A percentile compares a stretch with the other conserved stretches of the same genome.
Evolutionary conservation across 2,329 filamentous ascomycete genomes (phyloP).

Genomic region (Fusarium verrucosum): DNA sequence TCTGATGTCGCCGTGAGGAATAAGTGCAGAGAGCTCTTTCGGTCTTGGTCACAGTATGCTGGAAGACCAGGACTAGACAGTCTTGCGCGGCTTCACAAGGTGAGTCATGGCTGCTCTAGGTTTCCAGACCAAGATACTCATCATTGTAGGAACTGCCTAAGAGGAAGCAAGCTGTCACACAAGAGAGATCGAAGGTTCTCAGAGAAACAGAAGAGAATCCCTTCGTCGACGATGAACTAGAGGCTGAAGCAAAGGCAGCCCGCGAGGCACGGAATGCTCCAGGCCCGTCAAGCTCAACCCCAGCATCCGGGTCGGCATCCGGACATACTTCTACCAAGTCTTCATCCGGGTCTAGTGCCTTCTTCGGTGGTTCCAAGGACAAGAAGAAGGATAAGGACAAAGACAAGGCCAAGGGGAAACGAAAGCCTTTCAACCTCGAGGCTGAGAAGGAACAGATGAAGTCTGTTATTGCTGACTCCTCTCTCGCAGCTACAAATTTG

Average conservation of each 20-base stretch:
- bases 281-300: constrained; percentile 34
- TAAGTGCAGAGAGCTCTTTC: constrained; percentile 88
- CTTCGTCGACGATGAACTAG: constrained; percentile 72
- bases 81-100: constrained; percentile 80
- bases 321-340: constrained; percentile 49
- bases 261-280: constrained; percentile 40
- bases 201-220: constrained; percentile 81
- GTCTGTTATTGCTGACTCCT: constrained; percentile 86
- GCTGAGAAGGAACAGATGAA: constrained; percentile 89
- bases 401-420: constrained; percentile 65
- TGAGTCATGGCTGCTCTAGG: constrained; percentile 43
- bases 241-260: constrained; percentile 51
- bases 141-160: constrained; percentile 66
- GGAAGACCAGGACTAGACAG: constrained; percentile 80
- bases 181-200: constrained; percentile 84
- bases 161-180: constrained; percentile 75
- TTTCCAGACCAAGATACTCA: constrained; percentile 5
- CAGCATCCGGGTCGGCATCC: constrained; percentile 10
- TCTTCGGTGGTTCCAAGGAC: constrained; percentile 57
- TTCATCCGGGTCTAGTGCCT: constrained; percentile 47
- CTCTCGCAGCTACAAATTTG: constrained; percentile 90
- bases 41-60: constrained; percentile 89
- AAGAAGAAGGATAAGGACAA: constrained; percentile 65
- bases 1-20: constrained; percentile 87
- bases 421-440: constrained; percentile 80